Conservation (phyloP, 805 yeast species). For the Starmera amethionina region DNA sequence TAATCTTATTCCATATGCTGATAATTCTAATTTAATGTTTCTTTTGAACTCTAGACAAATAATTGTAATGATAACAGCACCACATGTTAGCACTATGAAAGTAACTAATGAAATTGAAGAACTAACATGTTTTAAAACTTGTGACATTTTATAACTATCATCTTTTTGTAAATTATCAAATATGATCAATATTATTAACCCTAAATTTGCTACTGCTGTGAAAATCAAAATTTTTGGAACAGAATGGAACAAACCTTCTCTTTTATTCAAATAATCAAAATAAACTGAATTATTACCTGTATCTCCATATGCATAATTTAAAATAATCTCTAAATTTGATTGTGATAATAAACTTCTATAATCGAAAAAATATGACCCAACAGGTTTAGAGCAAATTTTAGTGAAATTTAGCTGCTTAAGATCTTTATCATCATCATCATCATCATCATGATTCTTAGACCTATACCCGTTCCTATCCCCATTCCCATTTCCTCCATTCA, state of each 20-base stretch:
- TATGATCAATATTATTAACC: conserved; percentile 21
- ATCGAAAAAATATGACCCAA: conserved; percentile 27
- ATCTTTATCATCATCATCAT: neutral
- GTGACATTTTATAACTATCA: conserved; percentile 6
- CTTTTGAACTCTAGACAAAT: conserved; percentile 17
- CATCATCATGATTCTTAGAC: conserved; percentile 2
- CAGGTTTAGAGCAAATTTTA: neutral
- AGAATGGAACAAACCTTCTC: conserved; percentile 15
- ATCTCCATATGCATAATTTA: conserved; percentile 38
- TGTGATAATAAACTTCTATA: conserved; percentile 30
- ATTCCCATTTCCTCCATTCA: neutral
- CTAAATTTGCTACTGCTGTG: conserved; percentile 20
- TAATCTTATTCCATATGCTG: conserved; percentile 36
- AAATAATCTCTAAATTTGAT: conserved; percentile 32
- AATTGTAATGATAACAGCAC: conserved; percentile 24
- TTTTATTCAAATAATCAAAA: conserved; percentile 9
- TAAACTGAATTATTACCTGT: conserved; percentile 19
- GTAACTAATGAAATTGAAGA: conserved; percentile 27
- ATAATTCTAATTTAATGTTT: conserved; percentile 24
- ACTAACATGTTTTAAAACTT: conserved; percentile 20
- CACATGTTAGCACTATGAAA: conserved; percentile 22
- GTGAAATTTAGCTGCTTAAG: neutral
- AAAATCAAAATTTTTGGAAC: conserved; percentile 22
- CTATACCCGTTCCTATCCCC: too few relatives aligned
- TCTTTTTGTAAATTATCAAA: conserved; percentile 17